Evolutionary conservation across 2,329 filamentous ascomycete species (phyloP).

Genomic region (Penicillium sclerotigenum): DNA sequence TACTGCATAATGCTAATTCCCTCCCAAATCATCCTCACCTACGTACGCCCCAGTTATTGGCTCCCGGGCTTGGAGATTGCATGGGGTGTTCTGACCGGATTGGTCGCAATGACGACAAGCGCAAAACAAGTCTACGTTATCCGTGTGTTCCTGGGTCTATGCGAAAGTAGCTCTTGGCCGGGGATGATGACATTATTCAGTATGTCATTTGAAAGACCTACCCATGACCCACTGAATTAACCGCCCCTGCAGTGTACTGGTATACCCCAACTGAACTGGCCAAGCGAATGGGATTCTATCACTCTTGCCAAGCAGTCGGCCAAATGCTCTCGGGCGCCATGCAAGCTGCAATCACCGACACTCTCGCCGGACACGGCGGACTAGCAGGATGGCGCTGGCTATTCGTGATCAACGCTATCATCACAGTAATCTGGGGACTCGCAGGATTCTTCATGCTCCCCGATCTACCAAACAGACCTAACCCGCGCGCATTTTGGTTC

Average conservation of each 20-base stretch:
- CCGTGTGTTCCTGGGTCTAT: slow-evolving; percentile 31
- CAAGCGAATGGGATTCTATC: slow-evolving; percentile 35
- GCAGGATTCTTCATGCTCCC: slow-evolving; percentile 38
- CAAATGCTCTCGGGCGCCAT: slow-evolving; percentile 34
- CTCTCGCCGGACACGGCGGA: slow-evolving; percentile 29
- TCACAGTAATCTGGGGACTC: slow-evolving; percentile 38
- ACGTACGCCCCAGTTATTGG: slow-evolving; percentile 32
- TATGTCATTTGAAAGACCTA: neutral
- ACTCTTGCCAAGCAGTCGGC: slow-evolving; percentile 29
- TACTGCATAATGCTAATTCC: slow-evolving; percentile 43
- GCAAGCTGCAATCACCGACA: slow-evolving; percentile 32
- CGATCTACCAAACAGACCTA: slow-evolving; percentile 37
- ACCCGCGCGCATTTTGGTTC: slow-evolving; percentile 42
- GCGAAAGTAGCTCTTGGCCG: slow-evolving; percentile 30
- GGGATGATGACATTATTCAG: slow-evolving; percentile 34
- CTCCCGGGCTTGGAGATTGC: slow-evolving; percentile 28
- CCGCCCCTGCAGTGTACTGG: slow-evolving; percentile 30
- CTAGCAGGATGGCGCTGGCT: slow-evolving; percentile 39
- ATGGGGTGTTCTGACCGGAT: slow-evolving; percentile 31
- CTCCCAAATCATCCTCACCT: slow-evolving; percentile 41
- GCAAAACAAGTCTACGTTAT: slow-evolving; percentile 32
- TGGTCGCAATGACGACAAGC: slow-evolving; percentile 28
- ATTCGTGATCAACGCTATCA: slow-evolving; percentile 40
- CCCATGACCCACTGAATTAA: neutral
- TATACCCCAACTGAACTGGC: slow-evolving; percentile 38